Evolutionary conservation across 768 basidiomycete genomes (phyloP), one percentile per base, ranked within the genome.

Genomic region (Cubamyces lactineus): DNA sequence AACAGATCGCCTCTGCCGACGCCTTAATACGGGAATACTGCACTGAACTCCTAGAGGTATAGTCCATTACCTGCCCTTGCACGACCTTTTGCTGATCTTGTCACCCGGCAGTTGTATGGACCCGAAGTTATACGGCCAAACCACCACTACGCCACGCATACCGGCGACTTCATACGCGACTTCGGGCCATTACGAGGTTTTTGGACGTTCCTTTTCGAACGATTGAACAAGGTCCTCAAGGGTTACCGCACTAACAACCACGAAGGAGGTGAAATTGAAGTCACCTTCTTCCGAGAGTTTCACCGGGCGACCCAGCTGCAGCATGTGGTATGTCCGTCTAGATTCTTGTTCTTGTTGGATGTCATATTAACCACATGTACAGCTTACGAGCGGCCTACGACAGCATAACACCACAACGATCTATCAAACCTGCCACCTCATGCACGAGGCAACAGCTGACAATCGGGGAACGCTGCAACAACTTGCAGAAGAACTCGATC

Each of bases 111-210:
- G 76, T 56, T 76, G 0, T 77, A 77, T 52, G 73, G 76, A 0
- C 61, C 65, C 0, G 63, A 56, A 0, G 64, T 69, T 1, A 71
- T 80, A 8, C 65, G 66, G 19, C 78, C 74, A 5, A 80, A 79
- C 59, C 74, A 76, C 46, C 78, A 79, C 56, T 79, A 73, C 28
- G 66, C 69, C 0, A 75, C 69, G 0, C 78, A 79, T 46, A 68
- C 74, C 0, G 40, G 66, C 0, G 66, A 61, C 0, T 70, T 61
- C 48, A 62, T 74, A 0, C 64, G 62, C 0, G 71, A 75, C 43
- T 79, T 69, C 53, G 75, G 78, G 0, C 77, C 78, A 5, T 57
- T 79, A 0, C 72, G 75, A 30, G 70, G 69, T 7, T 79, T 77
- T 56, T 79, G 75, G 74, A 69, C 67, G 0, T 76, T 73, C 57